Conservation (phyloP, 495 filamentous ascomycete species). For the Talaromyces liani region DNA sequence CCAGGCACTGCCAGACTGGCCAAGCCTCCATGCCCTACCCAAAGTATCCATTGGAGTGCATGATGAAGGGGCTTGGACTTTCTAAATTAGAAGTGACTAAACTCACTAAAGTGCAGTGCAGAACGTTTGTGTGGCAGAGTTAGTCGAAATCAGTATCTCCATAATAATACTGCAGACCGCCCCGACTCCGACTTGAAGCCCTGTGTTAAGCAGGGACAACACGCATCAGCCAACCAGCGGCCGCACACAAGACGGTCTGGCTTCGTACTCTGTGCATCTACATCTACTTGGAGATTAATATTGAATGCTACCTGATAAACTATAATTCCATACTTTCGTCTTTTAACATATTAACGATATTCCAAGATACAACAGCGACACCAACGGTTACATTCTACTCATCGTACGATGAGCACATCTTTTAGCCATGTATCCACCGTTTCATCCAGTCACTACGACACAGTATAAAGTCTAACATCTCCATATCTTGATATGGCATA, state of each 20-base stretch:
- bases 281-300: neutral
- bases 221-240: neutral
- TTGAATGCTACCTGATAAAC: neutral
- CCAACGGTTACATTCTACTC: neutral
- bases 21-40: neutral
- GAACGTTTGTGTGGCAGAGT: neutral
- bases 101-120: neutral
- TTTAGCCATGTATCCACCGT: neutral
- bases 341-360: neutral
- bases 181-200: neutral
- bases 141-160: neutral
- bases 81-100: neutral
- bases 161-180: neutral
- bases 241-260: neutral
- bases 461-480: neutral
- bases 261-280: neutral
- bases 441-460: neutral
- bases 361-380: neutral
- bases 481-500: neutral
- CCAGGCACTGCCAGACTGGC: neutral
- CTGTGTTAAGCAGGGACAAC: neutral
- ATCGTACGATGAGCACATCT: neutral
- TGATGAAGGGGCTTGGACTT: neutral
- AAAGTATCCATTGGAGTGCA: slow-evolving; percentile 1
- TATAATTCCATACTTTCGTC: neutral